Evolutionary conservation across 163 green algal genomes (phyloP).

Genomic region (Prototheca wickerhamii): DNA sequence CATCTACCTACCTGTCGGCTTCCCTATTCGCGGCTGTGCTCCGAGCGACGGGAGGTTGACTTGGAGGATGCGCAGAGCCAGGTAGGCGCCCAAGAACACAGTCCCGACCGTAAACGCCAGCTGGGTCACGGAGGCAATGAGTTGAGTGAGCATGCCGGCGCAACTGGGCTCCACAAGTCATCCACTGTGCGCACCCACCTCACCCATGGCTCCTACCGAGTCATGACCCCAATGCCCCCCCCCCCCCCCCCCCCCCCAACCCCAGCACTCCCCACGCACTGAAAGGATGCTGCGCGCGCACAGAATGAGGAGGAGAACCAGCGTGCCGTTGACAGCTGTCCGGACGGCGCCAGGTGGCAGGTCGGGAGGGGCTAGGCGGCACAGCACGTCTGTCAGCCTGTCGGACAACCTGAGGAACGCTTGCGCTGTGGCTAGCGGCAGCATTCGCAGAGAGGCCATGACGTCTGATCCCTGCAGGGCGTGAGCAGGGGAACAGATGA

Average conservation of each 20-base stretch:
- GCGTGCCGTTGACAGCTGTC: constrained; percentile 14
- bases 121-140: constrained; percentile 4
- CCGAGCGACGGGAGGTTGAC: background rate
- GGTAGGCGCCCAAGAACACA: constrained; percentile 24
- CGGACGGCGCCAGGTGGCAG: constrained; percentile 9
- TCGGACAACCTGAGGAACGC: background rate
- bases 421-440: background rate
- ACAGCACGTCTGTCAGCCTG: background rate
- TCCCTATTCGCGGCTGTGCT: too few relatives aligned
- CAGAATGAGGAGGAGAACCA: constrained; percentile 20
- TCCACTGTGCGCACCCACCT: too few relatives aligned
- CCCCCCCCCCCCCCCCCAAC: background rate
- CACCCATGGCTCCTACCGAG: too few relatives aligned
- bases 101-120: constrained; percentile 28
- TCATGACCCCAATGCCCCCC: too few relatives aligned
- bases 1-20: too few relatives aligned
- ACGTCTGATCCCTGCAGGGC: too few relatives aligned
- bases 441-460: too few relatives aligned
- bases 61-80: constrained; percentile 18
- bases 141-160: background rate
- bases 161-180: too few relatives aligned
- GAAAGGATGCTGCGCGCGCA: constrained; percentile 28
- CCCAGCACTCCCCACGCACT: constrained; percentile 6
- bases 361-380: constrained; percentile 11
- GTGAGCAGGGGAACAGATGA: too few relatives aligned